phyloP scores from a whole-genome alignment of 2,329 filamentous ascomycete genomes.

The Trichoderma simmonsii region DNA sequence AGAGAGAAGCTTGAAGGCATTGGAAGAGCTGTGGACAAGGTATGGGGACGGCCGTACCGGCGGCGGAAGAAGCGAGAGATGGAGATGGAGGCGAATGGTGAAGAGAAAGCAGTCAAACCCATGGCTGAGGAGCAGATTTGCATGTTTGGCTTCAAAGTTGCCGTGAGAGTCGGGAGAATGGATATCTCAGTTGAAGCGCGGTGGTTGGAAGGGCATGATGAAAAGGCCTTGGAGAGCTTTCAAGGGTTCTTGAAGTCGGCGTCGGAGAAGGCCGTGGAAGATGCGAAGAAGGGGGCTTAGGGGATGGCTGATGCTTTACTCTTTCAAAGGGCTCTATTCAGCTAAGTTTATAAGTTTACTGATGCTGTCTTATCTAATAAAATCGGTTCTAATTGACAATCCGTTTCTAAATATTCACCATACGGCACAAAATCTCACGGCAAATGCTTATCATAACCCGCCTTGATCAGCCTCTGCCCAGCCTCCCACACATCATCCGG shows the following conservation, averaged over 20 bases:
- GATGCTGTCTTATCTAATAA: background rate
- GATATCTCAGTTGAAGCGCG: slow-evolving; percentile 52
- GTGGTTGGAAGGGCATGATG: slow-evolving; percentile 69
- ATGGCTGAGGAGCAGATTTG: slow-evolving; percentile 32
- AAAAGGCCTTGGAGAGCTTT: slow-evolving; percentile 80
- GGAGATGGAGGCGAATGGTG: slow-evolving; percentile 34
- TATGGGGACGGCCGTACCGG: slow-evolving; percentile 75
- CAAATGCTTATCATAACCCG: slow-evolving; percentile 39
- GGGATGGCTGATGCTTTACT: background rate
- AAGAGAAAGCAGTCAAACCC: slow-evolving; percentile 18
- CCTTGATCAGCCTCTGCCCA: slow-evolving; percentile 38
- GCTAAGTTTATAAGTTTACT: background rate
- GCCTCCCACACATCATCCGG: slow-evolving; percentile 42
- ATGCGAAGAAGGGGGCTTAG: background rate
- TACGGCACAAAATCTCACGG: slow-evolving; percentile 26
- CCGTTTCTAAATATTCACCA: background rate
- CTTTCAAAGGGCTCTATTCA: background rate
- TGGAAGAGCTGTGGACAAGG: slow-evolving; percentile 65
- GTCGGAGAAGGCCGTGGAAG: slow-evolving; percentile 18
- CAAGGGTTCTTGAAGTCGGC: slow-evolving; percentile 67
- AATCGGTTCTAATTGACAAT: background rate
- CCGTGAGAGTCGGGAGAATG: slow-evolving; percentile 40
- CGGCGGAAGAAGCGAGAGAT: slow-evolving; percentile 55
- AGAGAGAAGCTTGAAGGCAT: slow-evolving; percentile 50
- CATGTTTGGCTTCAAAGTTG: slow-evolving; percentile 57